phyloP scores from a whole-genome alignment of 2,329 filamentous ascomycete genomes.

The Colletotrichum sp. region DNA sequence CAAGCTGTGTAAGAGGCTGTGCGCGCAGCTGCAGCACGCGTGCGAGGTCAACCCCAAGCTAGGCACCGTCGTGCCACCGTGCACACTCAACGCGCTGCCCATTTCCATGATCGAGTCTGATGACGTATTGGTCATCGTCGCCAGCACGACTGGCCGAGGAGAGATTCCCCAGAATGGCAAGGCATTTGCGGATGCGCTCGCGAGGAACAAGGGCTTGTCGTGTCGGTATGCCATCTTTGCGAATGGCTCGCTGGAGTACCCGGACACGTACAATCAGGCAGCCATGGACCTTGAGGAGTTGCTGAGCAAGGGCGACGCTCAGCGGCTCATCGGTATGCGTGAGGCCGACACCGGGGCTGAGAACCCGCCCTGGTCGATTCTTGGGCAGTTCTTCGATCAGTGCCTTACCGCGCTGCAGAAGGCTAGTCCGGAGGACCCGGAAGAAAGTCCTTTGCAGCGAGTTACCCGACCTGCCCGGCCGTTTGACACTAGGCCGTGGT shows the following conservation, averaged over 20 bases:
- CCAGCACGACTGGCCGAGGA: slow-evolving; percentile 14
- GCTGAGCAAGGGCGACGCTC: slow-evolving; percentile 1
- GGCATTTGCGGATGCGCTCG: slow-evolving; percentile 9
- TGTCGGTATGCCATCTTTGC: slow-evolving; percentile 16
- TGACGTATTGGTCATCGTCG: slow-evolving; percentile 11
- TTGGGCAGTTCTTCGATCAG: slow-evolving; percentile 12
- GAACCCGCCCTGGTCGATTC: slow-evolving; percentile 17
- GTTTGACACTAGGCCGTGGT: slow-evolving; percentile 17
- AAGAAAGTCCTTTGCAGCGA: not conserved
- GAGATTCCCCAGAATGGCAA: slow-evolving; percentile 18
- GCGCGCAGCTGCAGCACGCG: slow-evolving; percentile 19
- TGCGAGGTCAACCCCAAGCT: slow-evolving; percentile 14
- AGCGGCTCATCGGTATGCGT: slow-evolving; percentile 16
- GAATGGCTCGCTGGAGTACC: slow-evolving; percentile 15
- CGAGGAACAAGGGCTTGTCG: slow-evolving; percentile 1
- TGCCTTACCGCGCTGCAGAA: slow-evolving; percentile 11
- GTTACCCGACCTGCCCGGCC: not conserved
- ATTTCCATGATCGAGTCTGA: slow-evolving; percentile 4
- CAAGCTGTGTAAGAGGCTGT: slow-evolving; percentile 20
- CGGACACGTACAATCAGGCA: slow-evolving; percentile 17
- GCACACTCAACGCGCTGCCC: slow-evolving; percentile 17
- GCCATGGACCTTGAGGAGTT: slow-evolving; percentile 15
- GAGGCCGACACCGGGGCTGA: slow-evolving; percentile 11
- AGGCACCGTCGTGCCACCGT: slow-evolving; percentile 9
- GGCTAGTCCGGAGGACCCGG: not conserved